Evolutionary conservation across 768 basidiomycete species (phyloP).

Genomic region (Chiua virens): DNA sequence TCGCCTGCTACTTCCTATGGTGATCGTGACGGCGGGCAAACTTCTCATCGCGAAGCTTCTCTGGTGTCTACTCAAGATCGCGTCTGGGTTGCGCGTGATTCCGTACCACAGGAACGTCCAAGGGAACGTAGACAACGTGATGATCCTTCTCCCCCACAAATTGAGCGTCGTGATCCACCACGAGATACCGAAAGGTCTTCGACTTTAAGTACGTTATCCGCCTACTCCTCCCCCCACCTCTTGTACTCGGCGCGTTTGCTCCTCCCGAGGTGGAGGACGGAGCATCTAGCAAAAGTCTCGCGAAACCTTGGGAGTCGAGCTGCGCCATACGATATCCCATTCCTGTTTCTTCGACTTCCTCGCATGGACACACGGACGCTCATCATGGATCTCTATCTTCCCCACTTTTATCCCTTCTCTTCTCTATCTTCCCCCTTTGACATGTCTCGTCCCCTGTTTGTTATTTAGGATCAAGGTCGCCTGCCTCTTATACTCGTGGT

Average conservation of each 20-base stretch:
- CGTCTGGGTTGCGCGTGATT: slow-evolving; percentile 17
- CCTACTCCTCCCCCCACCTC: slow-evolving; percentile 39
- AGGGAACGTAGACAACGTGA: slow-evolving; percentile 29
- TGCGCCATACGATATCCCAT: slow-evolving; percentile 28
- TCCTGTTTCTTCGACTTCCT: slow-evolving; percentile 40
- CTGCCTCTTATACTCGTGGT: slow-evolving; percentile 34
- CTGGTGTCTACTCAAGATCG: slow-evolving; percentile 27
- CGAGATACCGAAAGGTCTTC: slow-evolving; percentile 34
- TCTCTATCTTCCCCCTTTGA: slow-evolving; percentile 30
- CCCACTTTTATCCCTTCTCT: slow-evolving; percentile 29
- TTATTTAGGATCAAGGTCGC: slow-evolving; percentile 44
- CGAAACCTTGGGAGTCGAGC: slow-evolving; percentile 49
- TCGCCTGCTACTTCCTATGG: slow-evolving; percentile 22
- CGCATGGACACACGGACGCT: slow-evolving; percentile 41
- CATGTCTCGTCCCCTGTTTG: slow-evolving; percentile 31
- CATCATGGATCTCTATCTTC: slow-evolving; percentile 40
- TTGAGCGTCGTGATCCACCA: slow-evolving; percentile 24
- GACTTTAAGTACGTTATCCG: slow-evolving; percentile 48
- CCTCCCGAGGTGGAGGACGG: slow-evolving; percentile 39
- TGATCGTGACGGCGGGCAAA: slow-evolving; percentile 21
- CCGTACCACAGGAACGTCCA: slow-evolving; percentile 12
- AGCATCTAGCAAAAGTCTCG: slow-evolving; percentile 37
- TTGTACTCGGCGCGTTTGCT: slow-evolving; percentile 37
- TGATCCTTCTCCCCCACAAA: slow-evolving; percentile 15
- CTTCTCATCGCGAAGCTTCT: slow-evolving; percentile 22